Evolutionary conservation across 2,329 filamentous ascomycete genomes (phyloP), one percentile per base, ranked within the genome.

Genomic region (Ascochyta rabiei): DNA sequence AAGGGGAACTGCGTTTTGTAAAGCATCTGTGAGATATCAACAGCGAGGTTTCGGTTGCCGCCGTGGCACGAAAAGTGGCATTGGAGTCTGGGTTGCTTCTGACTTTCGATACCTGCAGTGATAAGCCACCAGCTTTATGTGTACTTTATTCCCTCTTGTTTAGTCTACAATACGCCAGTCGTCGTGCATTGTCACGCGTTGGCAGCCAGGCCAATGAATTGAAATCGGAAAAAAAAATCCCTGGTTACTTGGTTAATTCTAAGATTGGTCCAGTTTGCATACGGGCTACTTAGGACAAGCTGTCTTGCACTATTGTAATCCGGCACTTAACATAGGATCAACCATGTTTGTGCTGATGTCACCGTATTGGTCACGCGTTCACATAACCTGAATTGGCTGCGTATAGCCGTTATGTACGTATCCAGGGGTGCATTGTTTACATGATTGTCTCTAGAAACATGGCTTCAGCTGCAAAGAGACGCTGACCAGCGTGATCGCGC

Each of bases 21-120:
- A 50, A 55, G 52, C 52, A 55, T 50, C 39, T 55, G 52, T 50
- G 52, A 55, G 31, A 50, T 55, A 55, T 33, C 40, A 50, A 24
- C 46, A 46, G 47, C 39, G 47, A 49, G 37, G 34, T 33, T 46
- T 55, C 37, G 31, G 37, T 46, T 34, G 48, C 48, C 28, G 13
- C n/a, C 9, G 15, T 39, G 41, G 42, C 42, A 28, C 41, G 31
- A 55, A 55, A 46, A 55, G 41, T 53, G 38, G 49, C 39, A 39
- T 44, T 53, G 41, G 35, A 50, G 46, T 50, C 24, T 37, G 3
- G 41, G 37, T 50, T 30, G 12, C 28, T 30, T 30, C 28, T 30
- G 16, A 30, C 24, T 55, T 55, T 45, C 46, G 24, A 46, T 50
- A 55, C 46, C 52, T 55, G 30, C 41, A 50, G 24, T 38, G 41